Evolutionary conservation across 345 rosid genomes (phyloP).

Genomic region (Populus ilicifolia): DNA sequence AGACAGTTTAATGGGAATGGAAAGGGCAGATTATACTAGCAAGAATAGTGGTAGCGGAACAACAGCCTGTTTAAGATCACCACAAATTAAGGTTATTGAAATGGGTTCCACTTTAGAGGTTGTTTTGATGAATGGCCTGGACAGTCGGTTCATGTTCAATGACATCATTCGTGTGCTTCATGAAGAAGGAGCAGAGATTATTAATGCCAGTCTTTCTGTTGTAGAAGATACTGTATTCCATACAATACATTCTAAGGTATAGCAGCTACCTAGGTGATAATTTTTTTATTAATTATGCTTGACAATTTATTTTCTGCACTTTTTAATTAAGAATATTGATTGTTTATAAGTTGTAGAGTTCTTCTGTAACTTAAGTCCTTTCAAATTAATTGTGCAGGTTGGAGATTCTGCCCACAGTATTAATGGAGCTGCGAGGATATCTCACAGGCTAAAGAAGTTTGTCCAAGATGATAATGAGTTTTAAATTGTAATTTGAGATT

Average conservation of each 20-base stretch:
- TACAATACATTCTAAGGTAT: constrained; percentile 41
- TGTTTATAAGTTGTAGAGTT: background rate
- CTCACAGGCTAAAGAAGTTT: constrained; percentile 38
- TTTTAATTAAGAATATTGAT: background rate
- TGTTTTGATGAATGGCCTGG: constrained; percentile 37
- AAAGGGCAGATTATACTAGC: background rate
- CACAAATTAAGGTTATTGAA: constrained; percentile 35
- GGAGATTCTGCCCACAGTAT: constrained; percentile 20
- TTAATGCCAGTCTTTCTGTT: constrained; percentile 36
- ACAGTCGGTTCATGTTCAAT: constrained; percentile 34
- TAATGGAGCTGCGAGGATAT: constrained; percentile 32
- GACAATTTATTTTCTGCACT: background rate
- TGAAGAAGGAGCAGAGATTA: constrained; percentile 46
- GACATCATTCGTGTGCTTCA: constrained; percentile 39
- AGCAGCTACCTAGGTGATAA: background rate
- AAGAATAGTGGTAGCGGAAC: background rate
- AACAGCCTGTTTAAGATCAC: constrained; percentile 11
- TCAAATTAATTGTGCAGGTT: constrained; percentile 24
- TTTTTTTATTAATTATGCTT: background rate
- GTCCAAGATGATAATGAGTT: constrained; percentile 14
- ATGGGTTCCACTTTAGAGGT: constrained; percentile 40
- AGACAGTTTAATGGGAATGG: constrained; percentile 26
- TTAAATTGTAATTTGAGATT: background rate
- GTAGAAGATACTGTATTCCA: constrained; percentile 38
- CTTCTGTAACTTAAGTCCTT: background rate